A percentile compares a stretch with the other conserved stretches of the same genome.
These are phyloP conservation scores for Xenoacremonium recifei DNA, from an alignment of 2,329 filamentous ascomycete genomes.

Conservation along the genomic window DNA sequence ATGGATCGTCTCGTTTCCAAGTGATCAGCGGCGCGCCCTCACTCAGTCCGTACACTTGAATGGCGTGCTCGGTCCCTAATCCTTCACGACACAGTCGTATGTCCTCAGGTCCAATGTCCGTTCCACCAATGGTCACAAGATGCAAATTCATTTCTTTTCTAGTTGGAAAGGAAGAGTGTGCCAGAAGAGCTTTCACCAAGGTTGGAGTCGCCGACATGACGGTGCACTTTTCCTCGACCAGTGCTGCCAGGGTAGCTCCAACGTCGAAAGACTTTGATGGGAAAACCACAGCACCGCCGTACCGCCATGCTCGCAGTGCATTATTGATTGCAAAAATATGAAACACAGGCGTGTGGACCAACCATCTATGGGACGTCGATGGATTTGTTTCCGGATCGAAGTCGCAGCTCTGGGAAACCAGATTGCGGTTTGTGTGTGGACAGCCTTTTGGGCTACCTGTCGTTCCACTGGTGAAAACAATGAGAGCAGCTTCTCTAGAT, in stretches of 20 bases:
- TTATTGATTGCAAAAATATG: slow-evolving; percentile 42
- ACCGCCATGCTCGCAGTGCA: slow-evolving; percentile 35
- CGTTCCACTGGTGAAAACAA: slow-evolving; percentile 51
- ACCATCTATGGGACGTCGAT: slow-evolving; percentile 30
- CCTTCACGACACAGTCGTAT: slow-evolving; percentile 30
- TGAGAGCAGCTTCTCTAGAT: slow-evolving; percentile 30
- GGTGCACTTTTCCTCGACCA: slow-evolving; percentile 32
- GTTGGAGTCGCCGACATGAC: slow-evolving; percentile 41
- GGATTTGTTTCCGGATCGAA: slow-evolving; percentile 34
- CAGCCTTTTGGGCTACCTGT: slow-evolving; percentile 47
- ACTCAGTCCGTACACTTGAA: slow-evolving; percentile 46
- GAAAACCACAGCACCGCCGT: slow-evolving; percentile 34
- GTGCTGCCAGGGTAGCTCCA: slow-evolving; percentile 28
- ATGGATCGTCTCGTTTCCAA: slow-evolving; percentile 33
- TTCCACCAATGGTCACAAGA: slow-evolving; percentile 34
- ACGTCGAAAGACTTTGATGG: slow-evolving; percentile 34
- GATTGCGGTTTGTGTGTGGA: slow-evolving; percentile 38
- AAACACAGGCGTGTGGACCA: slow-evolving; percentile 36
- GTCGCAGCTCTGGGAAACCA: slow-evolving; percentile 36
- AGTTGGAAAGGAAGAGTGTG: slow-evolving; percentile 27
- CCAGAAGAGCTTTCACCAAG: slow-evolving; percentile 31
- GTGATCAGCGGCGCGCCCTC: slow-evolving; percentile 42
- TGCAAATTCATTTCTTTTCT: slow-evolving; percentile 27
- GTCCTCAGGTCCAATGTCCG: slow-evolving; percentile 29
- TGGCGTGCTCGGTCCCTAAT: slow-evolving; percentile 30